Conservation (phyloP, 768 basidiomycete species). For the Psilocybe subaeruginosa region DNA sequence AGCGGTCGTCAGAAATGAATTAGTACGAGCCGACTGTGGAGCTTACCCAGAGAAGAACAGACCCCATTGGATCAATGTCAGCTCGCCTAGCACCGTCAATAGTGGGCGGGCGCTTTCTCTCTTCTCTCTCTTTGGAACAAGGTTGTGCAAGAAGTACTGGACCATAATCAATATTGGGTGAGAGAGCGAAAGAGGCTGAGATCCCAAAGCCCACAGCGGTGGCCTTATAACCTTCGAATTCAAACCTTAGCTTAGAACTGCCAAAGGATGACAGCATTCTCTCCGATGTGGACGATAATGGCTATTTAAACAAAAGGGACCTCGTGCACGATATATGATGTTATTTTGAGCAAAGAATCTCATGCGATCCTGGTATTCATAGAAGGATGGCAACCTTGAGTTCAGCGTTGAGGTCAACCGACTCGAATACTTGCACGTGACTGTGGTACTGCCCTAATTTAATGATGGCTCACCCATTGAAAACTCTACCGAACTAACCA, state of each 20-base stretch:
- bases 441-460: too few relatives aligned
- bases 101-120: slow-evolving; percentile 39
- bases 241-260: not conserved
- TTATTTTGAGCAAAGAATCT: too few relatives aligned
- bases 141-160: slow-evolving; percentile 33
- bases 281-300: not conserved
- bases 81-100: slow-evolving; percentile 40
- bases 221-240: not conserved
- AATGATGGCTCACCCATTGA: too few relatives aligned
- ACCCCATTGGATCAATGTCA: slow-evolving; percentile 59
- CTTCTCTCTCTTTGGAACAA: slow-evolving; percentile 50
- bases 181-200: not conserved
- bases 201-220: not conserved
- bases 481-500: too few relatives aligned
- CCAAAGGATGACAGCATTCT: not conserved
- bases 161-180: slow-evolving; percentile 6
- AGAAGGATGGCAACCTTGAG: too few relatives aligned
- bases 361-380: too few relatives aligned
- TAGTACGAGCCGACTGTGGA: slow-evolving; percentile 19
- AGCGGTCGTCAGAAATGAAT: not conserved
- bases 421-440: too few relatives aligned
- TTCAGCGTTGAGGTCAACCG: too few relatives aligned
- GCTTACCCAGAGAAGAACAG: slow-evolving; percentile 66
- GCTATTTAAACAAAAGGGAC: not conserved
- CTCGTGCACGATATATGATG: not conserved